Conservation (phyloP, 2,329 filamentous ascomycete genomes). For the Chrysoporthe cubensis region DNA sequence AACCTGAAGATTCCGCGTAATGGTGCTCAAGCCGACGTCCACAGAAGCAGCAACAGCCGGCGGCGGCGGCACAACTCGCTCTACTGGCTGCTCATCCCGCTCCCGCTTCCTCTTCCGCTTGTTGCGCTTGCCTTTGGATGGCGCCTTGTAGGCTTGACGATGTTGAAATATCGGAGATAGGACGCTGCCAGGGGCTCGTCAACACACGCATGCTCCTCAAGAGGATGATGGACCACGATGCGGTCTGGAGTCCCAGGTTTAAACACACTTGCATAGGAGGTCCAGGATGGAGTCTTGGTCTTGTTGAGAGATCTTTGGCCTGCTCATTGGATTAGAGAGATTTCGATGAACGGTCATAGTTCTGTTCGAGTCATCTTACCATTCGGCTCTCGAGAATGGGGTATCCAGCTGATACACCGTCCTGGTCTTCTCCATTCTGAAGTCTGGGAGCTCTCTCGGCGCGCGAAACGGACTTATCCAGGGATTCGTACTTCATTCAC, state of each 20-base stretch:
- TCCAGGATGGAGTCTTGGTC: constrained; percentile 69
- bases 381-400: constrained; percentile 63
- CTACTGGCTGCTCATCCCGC: constrained; percentile 30
- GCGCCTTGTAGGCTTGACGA: constrained; percentile 54
- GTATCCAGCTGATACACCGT: constrained; percentile 68
- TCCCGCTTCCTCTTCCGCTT: constrained; percentile 52
- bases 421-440: constrained; percentile 58
- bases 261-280: constrained; percentile 65
- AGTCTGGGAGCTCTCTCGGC: not conserved
- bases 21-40: constrained; percentile 67
- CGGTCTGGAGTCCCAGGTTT: constrained; percentile 17
- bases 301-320: constrained; percentile 62
- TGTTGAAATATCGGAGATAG: constrained; percentile 67
- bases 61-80: constrained; percentile 38
- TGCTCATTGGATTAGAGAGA: constrained; percentile 38
- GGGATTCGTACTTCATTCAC: not conserved
- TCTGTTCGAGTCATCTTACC: constrained; percentile 47
- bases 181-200: constrained; percentile 49
- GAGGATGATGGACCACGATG: constrained; percentile 1
- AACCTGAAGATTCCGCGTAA: constrained; percentile 62
- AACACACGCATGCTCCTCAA: constrained; percentile 7
- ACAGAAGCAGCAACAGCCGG: constrained; percentile 62
- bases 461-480: not conserved
- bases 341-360: not conserved
- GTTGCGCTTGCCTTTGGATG: constrained; percentile 65